Evolutionary conservation across 129 eudicot genomes (phyloP), one percentile per base, ranked within the genome.

Genomic region (Scalesia atractyloides): DNA sequence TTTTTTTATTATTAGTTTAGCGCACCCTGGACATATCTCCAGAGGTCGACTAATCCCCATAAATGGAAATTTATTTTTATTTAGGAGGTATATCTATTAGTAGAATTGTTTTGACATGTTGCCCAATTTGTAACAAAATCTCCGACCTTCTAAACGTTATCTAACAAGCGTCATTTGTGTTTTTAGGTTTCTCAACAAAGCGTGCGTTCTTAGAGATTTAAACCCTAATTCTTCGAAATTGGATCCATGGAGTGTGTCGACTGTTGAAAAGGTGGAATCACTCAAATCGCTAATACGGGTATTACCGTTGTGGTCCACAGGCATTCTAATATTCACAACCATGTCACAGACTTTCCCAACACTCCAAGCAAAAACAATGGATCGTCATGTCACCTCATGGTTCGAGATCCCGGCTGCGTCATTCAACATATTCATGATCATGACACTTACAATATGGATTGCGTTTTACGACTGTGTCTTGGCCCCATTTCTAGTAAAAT

Each of bases 391-490:
- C 53, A 76, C 74, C 34, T 22, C 82, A 48, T 64, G 68, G 26
- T 82, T 88, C 48, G 62, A 86, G 77, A 81, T 91, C 9, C 92
- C 97, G 2, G 84, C 97, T 24, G 97, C 81, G 49, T 91, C 97
- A 1, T 86, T 80, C 30, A 77, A 70, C 16, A 50, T 82, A 62
- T 91, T 91, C 67, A 54, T 53, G 15, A 64, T 90, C 69, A 64
- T 90, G 15, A 64, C 83, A 5, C 17, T 86, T 52, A 63, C 83
- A 5, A 9, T 86, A 10, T 88, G 97, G 97, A 57, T 91, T 5
- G 70, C 77, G 11, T 36, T 91, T 1, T 91, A 91, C 19, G 96
- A 91, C 57, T 83, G 92, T 0, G 59, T 77, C 10, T 20, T 88
- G 49, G 70, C 88, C 41, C 97, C 97, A 9, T 18, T 88, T 64